phyloP scores from a whole-genome alignment of 106 monocot genomes.

The Allium sativum region DNA sequence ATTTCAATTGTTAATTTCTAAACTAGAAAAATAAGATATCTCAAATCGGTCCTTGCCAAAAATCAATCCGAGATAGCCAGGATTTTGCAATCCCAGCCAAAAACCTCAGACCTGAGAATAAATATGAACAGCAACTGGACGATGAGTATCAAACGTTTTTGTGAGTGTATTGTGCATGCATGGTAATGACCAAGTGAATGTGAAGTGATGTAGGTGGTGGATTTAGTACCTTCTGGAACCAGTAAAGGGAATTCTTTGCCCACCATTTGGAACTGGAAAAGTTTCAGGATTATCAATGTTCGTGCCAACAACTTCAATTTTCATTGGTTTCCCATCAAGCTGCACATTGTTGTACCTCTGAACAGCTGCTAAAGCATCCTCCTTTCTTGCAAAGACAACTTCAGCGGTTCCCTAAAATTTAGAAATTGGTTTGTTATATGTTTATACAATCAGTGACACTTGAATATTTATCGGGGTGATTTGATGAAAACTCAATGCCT shows the following conservation, averaged over 20 bases:
- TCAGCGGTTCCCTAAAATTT: slow-evolving; percentile 75
- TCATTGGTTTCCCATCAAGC: slow-evolving; percentile 93
- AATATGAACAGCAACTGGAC: too few relatives aligned
- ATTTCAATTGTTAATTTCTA: too few relatives aligned
- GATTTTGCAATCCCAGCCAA: too few relatives aligned
- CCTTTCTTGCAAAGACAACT: slow-evolving; percentile 67
- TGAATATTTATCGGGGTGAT: neutral
- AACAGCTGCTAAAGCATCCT: slow-evolving; percentile 75
- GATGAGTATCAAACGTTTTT: too few relatives aligned
- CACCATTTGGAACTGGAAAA: slow-evolving; percentile 18
- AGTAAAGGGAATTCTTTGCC: slow-evolving; percentile 24
- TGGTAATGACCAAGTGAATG: too few relatives aligned
- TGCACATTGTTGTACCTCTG: slow-evolving; percentile 90
- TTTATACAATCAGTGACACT: too few relatives aligned
- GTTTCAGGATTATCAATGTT: slow-evolving; percentile 36
- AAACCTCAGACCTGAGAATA: too few relatives aligned
- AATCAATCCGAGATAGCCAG: too few relatives aligned
- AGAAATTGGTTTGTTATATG: neutral
- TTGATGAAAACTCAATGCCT: neutral
- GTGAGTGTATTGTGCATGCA: too few relatives aligned
- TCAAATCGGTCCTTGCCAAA: too few relatives aligned
- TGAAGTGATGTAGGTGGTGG: too few relatives aligned
- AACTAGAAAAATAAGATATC: too few relatives aligned
- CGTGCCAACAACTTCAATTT: slow-evolving; percentile 69
- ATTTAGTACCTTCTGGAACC: slow-evolving; percentile 35